Base-by-base conservation (phyloP, 345 rosid species). In the Bruguiera sexangula region DNA sequence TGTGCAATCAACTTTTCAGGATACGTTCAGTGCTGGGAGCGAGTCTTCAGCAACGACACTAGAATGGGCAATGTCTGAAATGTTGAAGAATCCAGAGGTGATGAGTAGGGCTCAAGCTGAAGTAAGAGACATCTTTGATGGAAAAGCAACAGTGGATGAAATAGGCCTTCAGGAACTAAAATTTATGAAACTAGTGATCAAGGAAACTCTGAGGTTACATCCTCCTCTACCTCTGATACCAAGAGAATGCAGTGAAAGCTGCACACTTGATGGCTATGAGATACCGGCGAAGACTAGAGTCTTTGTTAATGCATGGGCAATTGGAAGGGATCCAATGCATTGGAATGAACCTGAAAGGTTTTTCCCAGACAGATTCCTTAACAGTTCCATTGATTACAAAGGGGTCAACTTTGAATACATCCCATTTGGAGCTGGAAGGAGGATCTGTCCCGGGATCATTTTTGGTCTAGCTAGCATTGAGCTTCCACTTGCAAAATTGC, bases 381-480 rank as follows among this genome's bases (percentile, higher is more conserved):
- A 71, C 16, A 32, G 34, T 22, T 19, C 63, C 2, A 20, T 79
- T 22, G 82, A 79, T 32, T 67, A 34, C 24, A 64, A 54, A 29
- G 79, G 82, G 4, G 31, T 22, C 0, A 20, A 71, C 53, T 79
- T 75, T 26, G 68, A 75, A 34, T 63, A 36, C 21, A 51, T 79
- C 56, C 82, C 74, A 22, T 75, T 79, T 57, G 79, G 79, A 6
- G 79, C 72, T 6, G 77, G 79, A 9, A 72, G 74, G 31, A 79
- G 79, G 36, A 75, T 75, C 6, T 79, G 79, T 52, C 77, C 77
- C 0, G 71, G 82, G 0, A 60, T 75, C 21, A 19, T 6, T 5
- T 68, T 75, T 30, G 82, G 70, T 0, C 48, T 65, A 16, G 48
- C 63, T 0, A 74, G 61, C 21, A 31, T 76, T 0, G 80, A 75